Percentiles rank a stretch among this genome's conserved stretches.
phyloP scores from a whole-genome alignment of 768 basidiomycete genomes.

The Coprinopsis marcescibilis region DNA sequence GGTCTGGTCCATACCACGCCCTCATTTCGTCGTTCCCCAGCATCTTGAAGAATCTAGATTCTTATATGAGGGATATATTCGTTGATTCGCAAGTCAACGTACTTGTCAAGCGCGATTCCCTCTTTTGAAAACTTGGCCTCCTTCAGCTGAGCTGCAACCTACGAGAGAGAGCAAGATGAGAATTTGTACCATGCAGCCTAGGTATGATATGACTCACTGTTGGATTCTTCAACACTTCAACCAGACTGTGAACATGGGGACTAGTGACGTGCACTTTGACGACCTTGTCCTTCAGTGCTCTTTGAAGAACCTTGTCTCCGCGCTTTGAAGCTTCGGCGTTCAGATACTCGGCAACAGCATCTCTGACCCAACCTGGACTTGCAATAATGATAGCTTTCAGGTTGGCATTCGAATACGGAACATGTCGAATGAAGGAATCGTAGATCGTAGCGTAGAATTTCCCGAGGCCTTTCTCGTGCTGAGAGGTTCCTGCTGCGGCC shows the following conservation, averaged over 20 bases:
- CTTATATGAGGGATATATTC: conserved; percentile 1
- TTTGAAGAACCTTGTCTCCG: conserved; percentile 78
- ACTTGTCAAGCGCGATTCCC: conserved; percentile 89
- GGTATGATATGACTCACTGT: conserved; percentile 48
- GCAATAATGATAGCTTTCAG: conserved; percentile 93
- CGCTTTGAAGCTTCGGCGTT: conserved; percentile 73
- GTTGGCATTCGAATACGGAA: conserved; percentile 69
- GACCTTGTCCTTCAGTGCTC: conserved; percentile 74
- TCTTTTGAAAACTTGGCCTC: conserved; percentile 97
- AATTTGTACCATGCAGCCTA: background rate
- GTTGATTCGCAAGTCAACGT: conserved; percentile 6
- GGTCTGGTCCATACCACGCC: conserved; percentile 97
- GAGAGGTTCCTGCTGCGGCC: conserved; percentile 69
- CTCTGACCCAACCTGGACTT: conserved; percentile 93
- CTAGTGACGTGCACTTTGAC: conserved; percentile 89
- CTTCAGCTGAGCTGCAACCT: conserved; percentile 75
- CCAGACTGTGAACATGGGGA: conserved; percentile 91
- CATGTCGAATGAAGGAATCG: conserved; percentile 82
- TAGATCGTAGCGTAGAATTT: conserved; percentile 85
- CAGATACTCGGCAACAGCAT: conserved; percentile 80
- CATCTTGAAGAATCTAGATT: conserved; percentile 92
- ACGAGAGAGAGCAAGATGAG: conserved; percentile 1
- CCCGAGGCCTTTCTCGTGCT: conserved; percentile 87
- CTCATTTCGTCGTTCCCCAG: conserved; percentile 89
- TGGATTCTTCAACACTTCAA: conserved; percentile 91